Evolutionary conservation across 257 asterid species (phyloP).

Genomic region (Cynanchum wilfordii): DNA sequence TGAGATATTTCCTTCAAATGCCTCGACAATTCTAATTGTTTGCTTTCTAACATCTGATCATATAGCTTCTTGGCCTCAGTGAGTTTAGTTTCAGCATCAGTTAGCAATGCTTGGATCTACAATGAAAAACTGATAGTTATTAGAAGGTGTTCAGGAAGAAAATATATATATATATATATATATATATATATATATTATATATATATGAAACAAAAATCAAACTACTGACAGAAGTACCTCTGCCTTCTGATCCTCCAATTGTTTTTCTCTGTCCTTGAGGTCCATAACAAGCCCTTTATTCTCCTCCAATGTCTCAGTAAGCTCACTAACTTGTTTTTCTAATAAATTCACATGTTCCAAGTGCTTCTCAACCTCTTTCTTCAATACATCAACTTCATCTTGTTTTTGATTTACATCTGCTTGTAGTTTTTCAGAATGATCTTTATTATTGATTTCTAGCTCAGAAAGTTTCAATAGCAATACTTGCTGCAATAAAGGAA

Average conservation of each 20-base stretch:
- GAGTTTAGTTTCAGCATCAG: constrained; percentile 70
- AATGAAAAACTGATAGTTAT: constrained; percentile 20
- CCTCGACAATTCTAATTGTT: constrained; percentile 82
- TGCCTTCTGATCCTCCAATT: constrained; percentile 61
- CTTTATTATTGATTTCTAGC: constrained; percentile 56
- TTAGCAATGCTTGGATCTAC: constrained; percentile 60
- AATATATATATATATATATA: neutral
- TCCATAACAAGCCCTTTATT: constrained; percentile 54
- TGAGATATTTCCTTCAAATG: constrained; percentile 95
- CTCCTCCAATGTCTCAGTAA: constrained; percentile 54
- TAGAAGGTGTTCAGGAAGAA: constrained; percentile 19
- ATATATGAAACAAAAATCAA: constrained; percentile 13
- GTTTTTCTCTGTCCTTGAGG: constrained; percentile 52
- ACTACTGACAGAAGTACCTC: constrained; percentile 43
- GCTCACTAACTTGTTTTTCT: constrained; percentile 54
- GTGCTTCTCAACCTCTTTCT: constrained; percentile 49
- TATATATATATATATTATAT: neutral
- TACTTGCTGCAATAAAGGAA: constrained; percentile 66
- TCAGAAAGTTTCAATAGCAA: constrained; percentile 51
- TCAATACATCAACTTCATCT: constrained; percentile 49
- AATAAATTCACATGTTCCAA: constrained; percentile 47
- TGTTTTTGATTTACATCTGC: constrained; percentile 58
- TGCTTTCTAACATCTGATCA: constrained; percentile 86
- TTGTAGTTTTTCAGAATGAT: constrained; percentile 51
- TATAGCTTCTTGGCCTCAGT: constrained; percentile 75